phyloP scores from a whole-genome alignment of 495 filamentous ascomycete species.

The Oleoguttula mirabilis region DNA sequence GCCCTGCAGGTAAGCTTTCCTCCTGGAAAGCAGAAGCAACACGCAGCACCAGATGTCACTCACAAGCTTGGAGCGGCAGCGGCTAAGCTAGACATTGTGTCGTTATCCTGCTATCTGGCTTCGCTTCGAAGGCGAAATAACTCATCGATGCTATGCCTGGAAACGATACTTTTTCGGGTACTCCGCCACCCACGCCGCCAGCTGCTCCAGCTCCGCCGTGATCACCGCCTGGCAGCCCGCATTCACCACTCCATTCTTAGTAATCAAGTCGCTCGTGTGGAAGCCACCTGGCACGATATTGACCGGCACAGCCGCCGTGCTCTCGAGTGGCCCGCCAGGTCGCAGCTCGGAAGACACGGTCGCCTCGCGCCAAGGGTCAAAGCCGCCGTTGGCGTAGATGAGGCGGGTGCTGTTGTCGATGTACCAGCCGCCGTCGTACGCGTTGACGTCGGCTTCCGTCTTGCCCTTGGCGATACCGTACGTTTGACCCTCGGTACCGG shows the following conservation, averaged over 20 bases:
- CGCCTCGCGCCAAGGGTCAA: constrained; percentile 47
- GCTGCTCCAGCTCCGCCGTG: constrained; percentile 33
- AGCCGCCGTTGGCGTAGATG: constrained; percentile 52
- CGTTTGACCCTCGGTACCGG: constrained; percentile 33
- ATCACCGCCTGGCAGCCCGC: constrained; percentile 30
- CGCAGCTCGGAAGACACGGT: constrained; percentile 41
- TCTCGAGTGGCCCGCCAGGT: constrained; percentile 42
- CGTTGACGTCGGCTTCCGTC: constrained; percentile 45
- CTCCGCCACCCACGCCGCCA: constrained; percentile 40
- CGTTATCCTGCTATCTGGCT: no score
- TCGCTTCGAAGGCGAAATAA: no score
- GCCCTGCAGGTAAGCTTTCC: no score
- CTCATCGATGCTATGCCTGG: no score
- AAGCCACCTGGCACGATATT: constrained; percentile 44
- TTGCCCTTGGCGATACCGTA: constrained; percentile 41
- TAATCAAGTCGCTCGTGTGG: constrained; percentile 40
- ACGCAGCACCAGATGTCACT: no score
- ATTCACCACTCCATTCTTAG: constrained; percentile 35
- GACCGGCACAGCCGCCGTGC: constrained; percentile 34
- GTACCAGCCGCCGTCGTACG: constrained; percentile 47
- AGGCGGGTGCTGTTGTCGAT: constrained; percentile 44
- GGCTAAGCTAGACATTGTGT: no score
- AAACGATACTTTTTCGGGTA: constrained; percentile 7
- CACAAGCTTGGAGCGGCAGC: no score
- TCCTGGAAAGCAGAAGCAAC: no score